These are phyloP conservation scores for Plantago coronopus DNA, from an alignment of 305 asterid species.

Conservation along the genomic window DNA sequence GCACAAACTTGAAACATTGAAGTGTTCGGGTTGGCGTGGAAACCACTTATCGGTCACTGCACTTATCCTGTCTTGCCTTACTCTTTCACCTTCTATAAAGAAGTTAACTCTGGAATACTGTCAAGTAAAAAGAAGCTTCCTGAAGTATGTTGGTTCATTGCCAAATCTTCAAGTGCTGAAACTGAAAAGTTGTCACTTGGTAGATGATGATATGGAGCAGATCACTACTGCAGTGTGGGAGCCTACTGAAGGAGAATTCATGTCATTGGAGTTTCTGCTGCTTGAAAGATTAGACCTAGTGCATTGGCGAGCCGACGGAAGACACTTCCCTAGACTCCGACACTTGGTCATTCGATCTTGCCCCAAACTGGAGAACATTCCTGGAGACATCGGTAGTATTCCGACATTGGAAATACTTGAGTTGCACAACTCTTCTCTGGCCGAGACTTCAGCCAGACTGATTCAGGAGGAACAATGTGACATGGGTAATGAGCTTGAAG, in stretches of 20 bases:
- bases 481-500: conserved; percentile 18
- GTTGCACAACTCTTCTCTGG: neutral
- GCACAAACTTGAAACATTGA: conserved; percentile 20
- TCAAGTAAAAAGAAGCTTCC: neutral
- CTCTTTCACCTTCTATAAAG: conserved; percentile 13
- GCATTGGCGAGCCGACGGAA: conserved; percentile 14
- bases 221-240: conserved; percentile 19
- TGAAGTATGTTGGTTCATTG: conserved; percentile 11
- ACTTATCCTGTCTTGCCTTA: neutral
- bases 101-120: conserved; percentile 8
- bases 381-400: conserved; percentile 23
- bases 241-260: conserved; percentile 15
- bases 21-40: neutral
- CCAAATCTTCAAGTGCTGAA: conserved; percentile 26
- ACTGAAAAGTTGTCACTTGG: conserved; percentile 2
- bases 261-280: conserved; percentile 7
- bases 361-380: conserved; percentile 15
- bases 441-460: conserved; percentile 13
- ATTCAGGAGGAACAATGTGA: conserved; percentile 24
- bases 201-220: neutral
- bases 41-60: neutral
- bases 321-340: conserved; percentile 26
- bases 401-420: conserved; percentile 21
- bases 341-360: conserved; percentile 14
- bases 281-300: conserved; percentile 12